These are phyloP conservation scores for Purshia tridentata DNA, from an alignment of 306 rosid genomes.

Conservation along the genomic window DNA sequence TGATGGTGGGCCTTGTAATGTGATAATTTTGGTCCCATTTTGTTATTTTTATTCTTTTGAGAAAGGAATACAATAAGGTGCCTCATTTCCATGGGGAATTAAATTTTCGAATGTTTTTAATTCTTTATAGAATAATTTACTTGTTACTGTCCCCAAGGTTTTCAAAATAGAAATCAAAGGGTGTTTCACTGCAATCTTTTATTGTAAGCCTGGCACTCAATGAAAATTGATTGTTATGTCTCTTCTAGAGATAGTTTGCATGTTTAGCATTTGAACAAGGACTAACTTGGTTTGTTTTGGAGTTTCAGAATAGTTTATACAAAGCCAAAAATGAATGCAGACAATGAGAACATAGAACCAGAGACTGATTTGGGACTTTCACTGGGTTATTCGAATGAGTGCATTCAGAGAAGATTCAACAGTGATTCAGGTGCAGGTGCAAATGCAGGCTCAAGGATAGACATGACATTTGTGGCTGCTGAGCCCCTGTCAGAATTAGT, in stretches of 20 bases:
- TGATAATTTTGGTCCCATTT: not conserved
- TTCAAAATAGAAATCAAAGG: not conserved
- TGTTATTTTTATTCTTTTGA: not conserved
- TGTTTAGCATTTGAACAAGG: not conserved
- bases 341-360: constrained; percentile 47
- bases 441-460: constrained; percentile 74
- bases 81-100: not conserved
- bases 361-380: constrained; percentile 51
- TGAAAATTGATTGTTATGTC: not conserved
- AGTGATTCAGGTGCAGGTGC: constrained; percentile 87
- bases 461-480: constrained; percentile 43
- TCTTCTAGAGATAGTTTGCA: not conserved
- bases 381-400: constrained; percentile 39
- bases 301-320: constrained; percentile 42
- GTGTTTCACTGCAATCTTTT: not conserved
- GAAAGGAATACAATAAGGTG: not conserved
- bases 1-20: constrained; percentile 1
- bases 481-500: constrained; percentile 83
- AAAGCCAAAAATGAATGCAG: constrained; percentile 52
- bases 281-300: constrained; percentile 29
- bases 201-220: not conserved
- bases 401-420: constrained; percentile 34
- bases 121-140: not conserved
- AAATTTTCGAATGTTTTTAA: not conserved
- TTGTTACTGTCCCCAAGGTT: not conserved